Base-by-base conservation (phyloP, 345 rosid genomes). In the Boechera stricta region DNA sequence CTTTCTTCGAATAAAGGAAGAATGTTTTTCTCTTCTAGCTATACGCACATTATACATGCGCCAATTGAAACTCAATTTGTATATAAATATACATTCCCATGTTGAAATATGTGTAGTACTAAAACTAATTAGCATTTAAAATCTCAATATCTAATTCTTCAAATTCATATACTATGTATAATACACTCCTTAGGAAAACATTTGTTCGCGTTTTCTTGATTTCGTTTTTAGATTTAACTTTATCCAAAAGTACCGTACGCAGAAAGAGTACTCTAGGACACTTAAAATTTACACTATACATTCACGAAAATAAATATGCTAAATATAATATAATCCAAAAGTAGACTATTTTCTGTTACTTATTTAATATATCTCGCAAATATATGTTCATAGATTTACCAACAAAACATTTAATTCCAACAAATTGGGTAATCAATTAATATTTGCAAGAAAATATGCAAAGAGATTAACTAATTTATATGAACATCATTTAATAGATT, bases 391-490 rank as follows among this genome's bases (percentile, higher is more conserved):
- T 35, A 44, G 2, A 65, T 51, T 16, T 63, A 39, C 33, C 42
- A 38, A 53, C 24, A 51, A 9, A 32, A 53, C 63, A 73, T 57
- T 58, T 58, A 47, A 68, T 39, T 33, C 73, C 61, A 32, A 67
- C 33, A 38, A 75, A 75, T 62, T 67, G 49, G 79, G 54, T 10
- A 52, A 12, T 41, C 31, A 32, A 63, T 70, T 44, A 69, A 61
- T 41, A 63, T 13, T 29, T 16, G 51, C 51, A 47, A 66, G 31
- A 65, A 65, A 74, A 67, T 0, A 58, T 58, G 61, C 61, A 58
- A 75, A 48, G 67, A 35, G 52, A 29, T 41, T 9, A 60, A 51
- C 56, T 69, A 76, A 28, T 55, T 36, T 51, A 28, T 44, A 16
- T 9, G 74, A 71, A 47, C 71, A 47, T 55, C 70, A 61, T 32